These are phyloP conservation scores for Aspergillus chevalieri DNA, from an alignment of 2,329 filamentous ascomycete genomes.

Conservation along the genomic window DNA sequence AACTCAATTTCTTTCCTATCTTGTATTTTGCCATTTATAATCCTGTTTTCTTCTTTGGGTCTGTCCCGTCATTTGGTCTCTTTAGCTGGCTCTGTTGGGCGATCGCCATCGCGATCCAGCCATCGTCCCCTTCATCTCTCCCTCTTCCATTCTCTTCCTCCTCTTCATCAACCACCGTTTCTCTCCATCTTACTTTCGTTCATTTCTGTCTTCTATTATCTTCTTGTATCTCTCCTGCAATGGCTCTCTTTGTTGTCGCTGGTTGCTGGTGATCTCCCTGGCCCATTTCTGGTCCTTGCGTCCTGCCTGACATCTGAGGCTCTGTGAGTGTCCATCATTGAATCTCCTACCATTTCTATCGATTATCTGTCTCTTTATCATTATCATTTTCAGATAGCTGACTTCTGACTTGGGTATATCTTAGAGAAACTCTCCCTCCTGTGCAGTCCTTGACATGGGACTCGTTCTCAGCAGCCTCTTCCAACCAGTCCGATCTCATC, in stretches of 20 bases:
- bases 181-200: constrained; percentile 2
- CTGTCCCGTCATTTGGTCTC: too few species aligned
- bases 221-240: constrained; percentile 6
- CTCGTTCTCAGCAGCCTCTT: constrained; percentile 55
- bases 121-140: background rate
- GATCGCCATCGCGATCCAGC: background rate
- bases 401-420: too few species aligned
- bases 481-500: background rate
- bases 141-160: constrained; percentile 5
- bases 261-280: constrained; percentile 12
- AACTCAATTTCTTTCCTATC: too few species aligned
- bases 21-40: background rate
- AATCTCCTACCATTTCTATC: background rate
- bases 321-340: background rate
- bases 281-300: constrained; percentile 10
- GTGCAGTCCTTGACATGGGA: constrained; percentile 42
- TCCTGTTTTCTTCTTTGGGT: background rate
- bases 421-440: too few species aligned
- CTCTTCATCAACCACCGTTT: constrained; percentile 4
- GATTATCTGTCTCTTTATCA: background rate
- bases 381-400: background rate
- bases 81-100: background rate
- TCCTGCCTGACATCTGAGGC: background rate
- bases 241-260: constrained; percentile 6
- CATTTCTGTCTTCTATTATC: constrained; percentile 4